Evolutionary conservation across 805 yeast genomes (phyloP).

Genomic region (Diddensiella caesifluorescens): DNA sequence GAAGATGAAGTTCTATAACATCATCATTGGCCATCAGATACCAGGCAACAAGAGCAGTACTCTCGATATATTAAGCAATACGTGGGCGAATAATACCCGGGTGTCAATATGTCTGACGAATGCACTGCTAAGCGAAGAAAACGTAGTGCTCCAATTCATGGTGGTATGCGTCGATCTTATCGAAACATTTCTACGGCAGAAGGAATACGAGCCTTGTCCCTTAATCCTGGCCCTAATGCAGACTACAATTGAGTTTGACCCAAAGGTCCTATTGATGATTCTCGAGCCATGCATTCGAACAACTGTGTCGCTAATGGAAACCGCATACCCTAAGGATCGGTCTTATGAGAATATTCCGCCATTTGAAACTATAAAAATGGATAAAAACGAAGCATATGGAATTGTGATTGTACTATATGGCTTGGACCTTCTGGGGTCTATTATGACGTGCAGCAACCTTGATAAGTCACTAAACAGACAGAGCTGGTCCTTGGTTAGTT

Average conservation of each 20-base stretch:
- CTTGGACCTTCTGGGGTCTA: constrained; percentile 10
- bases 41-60: constrained; percentile 2
- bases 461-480: constrained; percentile 5
- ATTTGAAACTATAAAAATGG: constrained; percentile 6
- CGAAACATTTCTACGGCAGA: not conserved
- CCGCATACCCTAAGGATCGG: not conserved
- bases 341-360: constrained; percentile 4
- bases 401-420: constrained; percentile 5
- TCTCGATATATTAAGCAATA: not conserved
- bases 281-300: not conserved
- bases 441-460: constrained; percentile 4
- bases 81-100: not conserved
- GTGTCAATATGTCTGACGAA: not conserved
- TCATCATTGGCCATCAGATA: constrained; percentile 2
- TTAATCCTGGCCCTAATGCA: constrained; percentile 4
- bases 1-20: not conserved
- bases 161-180: constrained; percentile 1
- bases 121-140: not conserved
- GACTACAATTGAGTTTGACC: constrained; percentile 5
- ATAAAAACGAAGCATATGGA: constrained; percentile 3
- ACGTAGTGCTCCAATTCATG: not conserved
- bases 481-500: constrained; percentile 2
- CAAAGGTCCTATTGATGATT: not conserved
- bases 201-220: not conserved
- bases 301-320: not conserved